These are phyloP conservation scores for Botrytis tulipae DNA, from an alignment of 2,329 filamentous ascomycete species.

Conservation along the genomic window DNA sequence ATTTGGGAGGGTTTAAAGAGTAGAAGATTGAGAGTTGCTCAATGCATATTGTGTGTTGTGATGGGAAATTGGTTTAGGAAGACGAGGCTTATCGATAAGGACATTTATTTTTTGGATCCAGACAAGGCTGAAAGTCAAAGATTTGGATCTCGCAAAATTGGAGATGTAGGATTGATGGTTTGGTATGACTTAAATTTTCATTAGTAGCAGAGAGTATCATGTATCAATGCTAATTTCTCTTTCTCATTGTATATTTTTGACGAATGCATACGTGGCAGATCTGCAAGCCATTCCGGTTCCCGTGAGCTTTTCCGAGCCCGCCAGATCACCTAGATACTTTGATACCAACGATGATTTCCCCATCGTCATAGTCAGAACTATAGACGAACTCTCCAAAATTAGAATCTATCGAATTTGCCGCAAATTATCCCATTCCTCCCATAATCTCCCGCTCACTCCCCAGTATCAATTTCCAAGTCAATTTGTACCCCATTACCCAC, in stretches of 20 bases:
- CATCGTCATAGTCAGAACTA: not conserved
- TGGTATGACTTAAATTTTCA: not conserved
- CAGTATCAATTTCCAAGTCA: constrained; percentile 41
- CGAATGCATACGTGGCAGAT: constrained; percentile 16
- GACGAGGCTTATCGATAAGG: constrained; percentile 19
- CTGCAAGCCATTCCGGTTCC: constrained; percentile 7
- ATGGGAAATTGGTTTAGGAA: not conserved
- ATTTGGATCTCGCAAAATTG: not conserved
- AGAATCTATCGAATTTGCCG: not conserved
- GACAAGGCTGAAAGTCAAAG: not conserved
- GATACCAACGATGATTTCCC: not conserved
- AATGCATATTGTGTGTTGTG: not conserved
- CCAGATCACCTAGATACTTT: not conserved
- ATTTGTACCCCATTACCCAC: constrained; percentile 77
- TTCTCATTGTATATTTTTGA: not conserved
- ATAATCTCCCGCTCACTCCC: constrained; percentile 31
- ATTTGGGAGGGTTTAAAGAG: not conserved
- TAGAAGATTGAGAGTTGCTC: not conserved
- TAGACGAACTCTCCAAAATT: not conserved
- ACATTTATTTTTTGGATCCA: not conserved
- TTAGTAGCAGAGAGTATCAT: not conserved
- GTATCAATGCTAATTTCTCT: not conserved
- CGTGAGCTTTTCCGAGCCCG: not conserved
- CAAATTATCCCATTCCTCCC: too few species aligned
- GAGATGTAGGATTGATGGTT: not conserved